Percentiles rank a stretch among this genome's conserved stretches.
phyloP scores from a whole-genome alignment of 2,329 filamentous ascomycete genomes.

The Aspergillus ochraceus region DNA sequence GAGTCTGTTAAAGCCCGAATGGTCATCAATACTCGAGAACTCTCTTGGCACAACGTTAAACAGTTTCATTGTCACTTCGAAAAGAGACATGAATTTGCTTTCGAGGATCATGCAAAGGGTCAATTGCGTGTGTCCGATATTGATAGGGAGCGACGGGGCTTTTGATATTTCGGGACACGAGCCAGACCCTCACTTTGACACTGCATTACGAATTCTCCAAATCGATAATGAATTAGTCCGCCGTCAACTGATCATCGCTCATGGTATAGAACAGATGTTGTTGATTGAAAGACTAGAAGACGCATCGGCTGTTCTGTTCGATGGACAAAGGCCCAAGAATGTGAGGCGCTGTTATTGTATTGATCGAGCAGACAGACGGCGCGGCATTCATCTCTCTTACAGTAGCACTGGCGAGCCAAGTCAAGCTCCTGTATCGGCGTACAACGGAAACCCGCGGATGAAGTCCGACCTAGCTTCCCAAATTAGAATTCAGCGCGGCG shows the following conservation, averaged over 20 bases:
- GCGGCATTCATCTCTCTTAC: constrained; percentile 61
- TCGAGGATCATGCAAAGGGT: constrained; percentile 62
- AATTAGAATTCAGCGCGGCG: constrained; percentile 54
- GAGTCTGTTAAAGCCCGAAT: constrained; percentile 73
- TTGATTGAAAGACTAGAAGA: constrained; percentile 68
- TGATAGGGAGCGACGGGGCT: constrained; percentile 63
- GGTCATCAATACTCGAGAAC: constrained; percentile 80
- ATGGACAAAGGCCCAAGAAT: constrained; percentile 62
- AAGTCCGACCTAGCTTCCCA: constrained; percentile 72
- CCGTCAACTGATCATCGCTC: constrained; percentile 79
- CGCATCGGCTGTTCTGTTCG: constrained; percentile 69
- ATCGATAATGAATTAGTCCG: constrained; percentile 78
- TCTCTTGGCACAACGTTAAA: constrained; percentile 69
- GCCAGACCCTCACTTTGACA: constrained; percentile 71
- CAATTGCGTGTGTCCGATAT: constrained; percentile 57
- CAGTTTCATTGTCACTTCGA: constrained; percentile 78
- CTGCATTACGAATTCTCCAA: constrained; percentile 73
- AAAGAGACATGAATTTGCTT: constrained; percentile 71
- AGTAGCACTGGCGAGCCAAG: constrained; percentile 50
- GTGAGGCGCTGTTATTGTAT: constrained; percentile 67
- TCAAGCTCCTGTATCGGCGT: constrained; percentile 55
- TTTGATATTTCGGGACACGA: constrained; percentile 65
- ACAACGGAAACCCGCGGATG: constrained; percentile 66
- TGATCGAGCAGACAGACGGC: constrained; percentile 62
- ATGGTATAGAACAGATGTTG: constrained; percentile 79